These are phyloP conservation scores for Phaeosphaeria sp. DNA, from an alignment of 2,329 filamentous ascomycete species.

Conservation along the genomic window DNA sequence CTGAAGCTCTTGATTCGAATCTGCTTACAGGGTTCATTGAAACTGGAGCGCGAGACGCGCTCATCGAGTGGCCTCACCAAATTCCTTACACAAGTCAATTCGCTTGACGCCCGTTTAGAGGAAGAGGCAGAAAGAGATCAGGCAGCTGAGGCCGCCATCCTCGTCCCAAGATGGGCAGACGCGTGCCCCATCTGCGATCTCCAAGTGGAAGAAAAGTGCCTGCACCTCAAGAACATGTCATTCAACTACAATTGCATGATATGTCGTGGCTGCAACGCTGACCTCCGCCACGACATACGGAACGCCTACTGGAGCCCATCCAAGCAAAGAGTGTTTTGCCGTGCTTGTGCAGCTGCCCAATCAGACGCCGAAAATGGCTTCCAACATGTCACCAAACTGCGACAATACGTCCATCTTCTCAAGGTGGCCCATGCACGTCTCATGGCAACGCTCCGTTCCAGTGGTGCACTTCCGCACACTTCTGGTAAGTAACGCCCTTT, in stretches of 20 bases:
- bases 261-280: conserved; percentile 73
- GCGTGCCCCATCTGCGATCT: conserved; percentile 82
- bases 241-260: conserved; percentile 84
- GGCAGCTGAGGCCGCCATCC: conserved; percentile 49
- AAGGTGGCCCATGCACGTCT: conserved; percentile 89
- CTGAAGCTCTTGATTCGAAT: conserved; percentile 97
- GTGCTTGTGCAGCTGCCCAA: conserved; percentile 66
- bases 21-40: conserved; percentile 90
- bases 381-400: conserved; percentile 79
- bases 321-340: conserved; percentile 75
- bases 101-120: conserved; percentile 68
- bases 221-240: conserved; percentile 74
- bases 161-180: conserved; percentile 64
- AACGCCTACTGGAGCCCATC: conserved; percentile 74
- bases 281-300: conserved; percentile 72
- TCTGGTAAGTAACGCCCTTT: conserved; percentile 58
- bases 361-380: conserved; percentile 69
- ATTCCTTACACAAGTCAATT: conserved; percentile 83
- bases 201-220: conserved; percentile 94
- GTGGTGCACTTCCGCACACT: conserved; percentile 78
- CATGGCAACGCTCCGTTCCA: conserved; percentile 83
- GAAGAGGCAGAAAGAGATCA: conserved; percentile 49
- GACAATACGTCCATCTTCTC: conserved; percentile 93
- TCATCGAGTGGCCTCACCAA: conserved; percentile 77
- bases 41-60: conserved; percentile 83